phyloP scores from a whole-genome alignment of 257 asterid genomes.

The Rhazya stricta region DNA sequence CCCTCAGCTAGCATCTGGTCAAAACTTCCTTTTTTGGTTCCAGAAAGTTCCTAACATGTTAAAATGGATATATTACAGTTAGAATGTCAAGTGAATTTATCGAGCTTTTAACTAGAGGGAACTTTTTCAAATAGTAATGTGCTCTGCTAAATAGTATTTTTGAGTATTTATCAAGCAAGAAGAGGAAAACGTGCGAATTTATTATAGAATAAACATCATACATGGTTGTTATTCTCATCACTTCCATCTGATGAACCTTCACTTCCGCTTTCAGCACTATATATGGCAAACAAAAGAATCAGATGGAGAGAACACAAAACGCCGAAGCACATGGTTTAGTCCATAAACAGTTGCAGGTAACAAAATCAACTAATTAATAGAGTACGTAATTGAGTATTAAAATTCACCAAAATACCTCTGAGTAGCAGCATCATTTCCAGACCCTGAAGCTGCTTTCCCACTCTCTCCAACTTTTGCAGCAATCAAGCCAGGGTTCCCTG shows the following conservation, averaged over 20 bases:
- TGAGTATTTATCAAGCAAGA: neutral
- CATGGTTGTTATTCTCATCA: slow-evolving; percentile 71
- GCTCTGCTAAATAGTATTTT: neutral
- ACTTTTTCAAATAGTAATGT: neutral
- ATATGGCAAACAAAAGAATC: slow-evolving; percentile 28
- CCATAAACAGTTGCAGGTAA: neutral
- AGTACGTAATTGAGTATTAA: slow-evolving; percentile 3
- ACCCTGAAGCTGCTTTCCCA: slow-evolving; percentile 67
- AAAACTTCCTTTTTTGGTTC: slow-evolving; percentile 78
- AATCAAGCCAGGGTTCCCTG: slow-evolving; percentile 40
- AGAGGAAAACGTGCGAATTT: neutral
- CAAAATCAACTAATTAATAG: slow-evolving; percentile 12
- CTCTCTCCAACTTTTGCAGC: slow-evolving; percentile 53
- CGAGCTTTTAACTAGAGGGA: neutral
- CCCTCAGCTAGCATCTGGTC: slow-evolving; percentile 97
- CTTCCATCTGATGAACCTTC: slow-evolving; percentile 83
- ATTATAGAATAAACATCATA: slow-evolving; percentile 6
- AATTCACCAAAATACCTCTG: slow-evolving; percentile 51
- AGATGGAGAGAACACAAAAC: slow-evolving; percentile 14
- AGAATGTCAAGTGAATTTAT: neutral
- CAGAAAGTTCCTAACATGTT: slow-evolving; percentile 55
- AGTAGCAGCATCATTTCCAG: slow-evolving; percentile 83
- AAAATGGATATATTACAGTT: slow-evolving; percentile 8
- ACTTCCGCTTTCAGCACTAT: slow-evolving; percentile 87
- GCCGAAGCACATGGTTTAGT: neutral